Conservation (phyloP, 306 rosid genomes). For the Cicer pinnatifidum region DNA sequence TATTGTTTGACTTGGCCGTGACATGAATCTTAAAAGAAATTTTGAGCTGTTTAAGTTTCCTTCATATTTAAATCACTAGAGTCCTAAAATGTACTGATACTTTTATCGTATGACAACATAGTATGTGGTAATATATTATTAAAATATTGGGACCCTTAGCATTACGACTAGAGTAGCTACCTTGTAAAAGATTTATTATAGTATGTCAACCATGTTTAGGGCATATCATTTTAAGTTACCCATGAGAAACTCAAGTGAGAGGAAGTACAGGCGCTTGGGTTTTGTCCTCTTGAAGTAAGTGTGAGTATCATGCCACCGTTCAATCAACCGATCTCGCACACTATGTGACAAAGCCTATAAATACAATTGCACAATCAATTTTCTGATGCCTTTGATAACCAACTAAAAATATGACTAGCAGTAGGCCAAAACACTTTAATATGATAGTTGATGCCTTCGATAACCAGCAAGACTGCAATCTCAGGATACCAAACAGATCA, state of each 20-base stretch:
- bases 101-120: constrained; percentile 22
- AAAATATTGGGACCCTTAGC: constrained; percentile 10
- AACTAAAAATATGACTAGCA: constrained; percentile 35
- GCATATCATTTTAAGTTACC: constrained; percentile 55
- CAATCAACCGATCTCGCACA: constrained; percentile 74
- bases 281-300: constrained; percentile 69
- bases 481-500: constrained; percentile 31
- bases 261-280: constrained; percentile 78
- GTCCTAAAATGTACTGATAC: constrained; percentile 24
- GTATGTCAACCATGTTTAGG: constrained; percentile 35
- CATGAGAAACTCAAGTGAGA: constrained; percentile 82
- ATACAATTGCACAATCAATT: constrained; percentile 40
- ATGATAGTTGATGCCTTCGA: constrained; percentile 13
- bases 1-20: not conserved
- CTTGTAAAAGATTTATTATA: constrained; percentile 6
- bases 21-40: constrained; percentile 27
- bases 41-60: constrained; percentile 18
- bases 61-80: constrained; percentile 29
- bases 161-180: not conserved
- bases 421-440: constrained; percentile 14
- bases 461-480: constrained; percentile 13
- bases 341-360: constrained; percentile 73
- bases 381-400: constrained; percentile 24
- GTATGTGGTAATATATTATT: not conserved
- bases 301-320: constrained; percentile 72